These are phyloP conservation scores for Myriangium duriaei DNA, from an alignment of 2,329 filamentous ascomycete genomes.

Conservation along the genomic window DNA sequence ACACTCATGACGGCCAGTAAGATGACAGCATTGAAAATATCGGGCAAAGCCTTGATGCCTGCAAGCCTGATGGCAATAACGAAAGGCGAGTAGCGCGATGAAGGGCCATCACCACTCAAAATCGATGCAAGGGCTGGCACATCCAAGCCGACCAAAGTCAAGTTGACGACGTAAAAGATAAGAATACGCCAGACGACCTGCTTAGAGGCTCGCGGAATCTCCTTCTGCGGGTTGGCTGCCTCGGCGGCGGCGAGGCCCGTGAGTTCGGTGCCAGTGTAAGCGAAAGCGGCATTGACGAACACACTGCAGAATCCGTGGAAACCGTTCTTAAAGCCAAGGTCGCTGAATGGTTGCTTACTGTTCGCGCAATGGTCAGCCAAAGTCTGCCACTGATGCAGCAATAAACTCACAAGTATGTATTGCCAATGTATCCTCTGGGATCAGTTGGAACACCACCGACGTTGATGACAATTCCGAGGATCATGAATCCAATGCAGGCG, in stretches of 20 bases:
- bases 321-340: constrained; percentile 71
- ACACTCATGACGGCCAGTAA: constrained; percentile 82
- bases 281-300: constrained; percentile 64
- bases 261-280: constrained; percentile 64
- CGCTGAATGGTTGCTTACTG: constrained; percentile 54
- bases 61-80: constrained; percentile 84
- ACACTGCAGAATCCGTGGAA: constrained; percentile 74
- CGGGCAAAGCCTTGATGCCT: constrained; percentile 64
- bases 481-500: constrained; percentile 78
- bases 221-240: constrained; percentile 66
- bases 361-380: not conserved
- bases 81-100: constrained; percentile 74
- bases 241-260: constrained; percentile 68
- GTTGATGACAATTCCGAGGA: constrained; percentile 77
- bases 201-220: constrained; percentile 74
- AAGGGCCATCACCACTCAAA: constrained; percentile 49
- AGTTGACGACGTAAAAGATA: constrained; percentile 69
- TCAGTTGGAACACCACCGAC: constrained; percentile 55
- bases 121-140: constrained; percentile 57
- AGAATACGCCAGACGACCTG: constrained; percentile 88
- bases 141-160: constrained; percentile 68
- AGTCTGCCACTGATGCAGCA: constrained; percentile 13
- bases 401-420: constrained; percentile 12
- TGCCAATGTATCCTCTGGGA: constrained; percentile 61
- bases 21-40: constrained; percentile 91